phyloP scores from a whole-genome alignment of 352 stramenopile genomes.

The Phytophthora vignae region DNA sequence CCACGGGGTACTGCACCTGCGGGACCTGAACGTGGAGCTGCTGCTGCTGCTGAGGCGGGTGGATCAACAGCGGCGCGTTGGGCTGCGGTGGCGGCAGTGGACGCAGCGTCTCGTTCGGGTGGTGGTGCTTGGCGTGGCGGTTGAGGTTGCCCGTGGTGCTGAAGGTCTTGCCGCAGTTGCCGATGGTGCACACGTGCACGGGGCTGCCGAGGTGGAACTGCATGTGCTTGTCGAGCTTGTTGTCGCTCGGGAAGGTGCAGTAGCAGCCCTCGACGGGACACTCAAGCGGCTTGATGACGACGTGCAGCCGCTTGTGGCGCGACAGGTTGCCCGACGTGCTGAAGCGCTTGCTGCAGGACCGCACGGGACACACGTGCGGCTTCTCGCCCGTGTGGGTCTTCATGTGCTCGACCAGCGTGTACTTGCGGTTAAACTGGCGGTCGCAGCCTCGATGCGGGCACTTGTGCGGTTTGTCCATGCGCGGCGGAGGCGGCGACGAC shows the following conservation, averaged over 20 bases:
- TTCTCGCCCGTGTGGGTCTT: conserved; percentile 70
- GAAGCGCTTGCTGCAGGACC: conserved; percentile 59
- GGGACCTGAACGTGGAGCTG: conserved; percentile 20
- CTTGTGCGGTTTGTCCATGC: conserved; percentile 24
- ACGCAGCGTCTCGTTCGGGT: conserved; percentile 36
- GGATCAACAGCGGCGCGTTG: conserved; percentile 26
- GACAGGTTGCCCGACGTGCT: conserved; percentile 67
- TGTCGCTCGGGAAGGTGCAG: conserved; percentile 46
- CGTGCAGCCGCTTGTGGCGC: conserved; percentile 61
- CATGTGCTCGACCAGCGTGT: conserved; percentile 59
- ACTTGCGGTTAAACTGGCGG: conserved; percentile 53
- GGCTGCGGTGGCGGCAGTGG: conserved; percentile 23
- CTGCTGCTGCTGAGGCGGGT: conserved; percentile 6
- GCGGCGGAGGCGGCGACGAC: not conserved
- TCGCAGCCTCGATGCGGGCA: conserved; percentile 34
- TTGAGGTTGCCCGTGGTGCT: conserved; percentile 69
- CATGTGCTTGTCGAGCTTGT: conserved; percentile 60
- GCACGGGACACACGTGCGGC: conserved; percentile 49
- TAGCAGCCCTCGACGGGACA: conserved; percentile 48
- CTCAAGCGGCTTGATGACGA: conserved; percentile 43
- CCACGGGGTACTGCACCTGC: conserved; percentile 24
- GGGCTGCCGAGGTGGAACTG: conserved; percentile 53
- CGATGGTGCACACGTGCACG: conserved; percentile 48
- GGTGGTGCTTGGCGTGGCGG: conserved; percentile 53
- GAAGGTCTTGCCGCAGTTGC: conserved; percentile 62